Conservation (phyloP, 805 yeast genomes). For the Hanseniaspora taiwanica region DNA sequence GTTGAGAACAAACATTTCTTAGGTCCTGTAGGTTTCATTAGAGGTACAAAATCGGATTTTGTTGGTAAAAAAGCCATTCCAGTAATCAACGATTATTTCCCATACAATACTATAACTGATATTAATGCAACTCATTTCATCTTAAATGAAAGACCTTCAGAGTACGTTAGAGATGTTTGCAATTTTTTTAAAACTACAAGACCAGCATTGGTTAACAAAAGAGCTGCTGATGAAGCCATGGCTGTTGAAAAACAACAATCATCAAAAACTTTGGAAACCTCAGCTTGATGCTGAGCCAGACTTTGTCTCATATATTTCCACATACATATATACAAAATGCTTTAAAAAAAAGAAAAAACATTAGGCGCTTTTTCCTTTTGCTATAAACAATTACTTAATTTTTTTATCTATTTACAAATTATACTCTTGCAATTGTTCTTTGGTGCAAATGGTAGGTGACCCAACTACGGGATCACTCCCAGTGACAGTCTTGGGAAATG, state of each 20-base stretch:
- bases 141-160: conserved; percentile 27
- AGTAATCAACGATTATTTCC: conserved; percentile 17
- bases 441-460: conserved; percentile 59
- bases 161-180: conserved; percentile 12
- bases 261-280: neutral
- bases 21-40: conserved; percentile 29
- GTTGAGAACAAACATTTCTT: conserved; percentile 13
- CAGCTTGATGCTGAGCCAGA: no score
- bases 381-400: no score
- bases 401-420: conserved; percentile 12
- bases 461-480: conserved; percentile 84
- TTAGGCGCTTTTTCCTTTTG: no score
- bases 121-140: conserved; percentile 25
- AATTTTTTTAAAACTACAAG: conserved; percentile 17
- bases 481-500: conserved; percentile 85
- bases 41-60: conserved; percentile 28
- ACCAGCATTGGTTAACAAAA: conserved; percentile 5
- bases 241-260: neutral
- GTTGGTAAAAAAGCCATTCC: conserved; percentile 19
- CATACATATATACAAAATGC: neutral
- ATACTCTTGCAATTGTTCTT: conserved; percentile 40
- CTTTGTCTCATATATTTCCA: no score
- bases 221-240: neutral
- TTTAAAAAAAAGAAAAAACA: neutral
- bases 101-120: conserved; percentile 13